Conservation (phyloP, 192 early-diverging fungal genomes). For the Oehlia diaphana region DNA sequence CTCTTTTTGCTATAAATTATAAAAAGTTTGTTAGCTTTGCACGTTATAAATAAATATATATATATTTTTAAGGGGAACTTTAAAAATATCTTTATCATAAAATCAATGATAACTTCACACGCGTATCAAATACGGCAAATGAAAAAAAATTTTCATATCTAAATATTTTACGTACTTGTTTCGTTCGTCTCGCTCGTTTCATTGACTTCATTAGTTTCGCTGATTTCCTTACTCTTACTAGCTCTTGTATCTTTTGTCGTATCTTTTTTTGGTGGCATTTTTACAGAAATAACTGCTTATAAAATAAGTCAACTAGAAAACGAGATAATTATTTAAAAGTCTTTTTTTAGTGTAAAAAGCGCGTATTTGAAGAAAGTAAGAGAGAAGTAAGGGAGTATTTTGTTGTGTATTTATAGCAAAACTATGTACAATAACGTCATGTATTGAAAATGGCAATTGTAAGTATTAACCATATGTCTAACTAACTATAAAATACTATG, state of each 20-base stretch:
- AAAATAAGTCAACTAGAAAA: background rate
- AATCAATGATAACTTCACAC: no score
- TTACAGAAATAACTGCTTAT: background rate
- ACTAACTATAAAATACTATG: no score
- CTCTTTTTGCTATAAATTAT: conserved; percentile 3
- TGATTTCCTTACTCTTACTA: background rate
- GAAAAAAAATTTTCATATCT: background rate
- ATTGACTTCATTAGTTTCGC: no score
- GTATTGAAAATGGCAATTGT: no score
- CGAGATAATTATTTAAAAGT: no score
- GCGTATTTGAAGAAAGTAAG: background rate
- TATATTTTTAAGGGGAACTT: no score
- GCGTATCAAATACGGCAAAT: background rate
- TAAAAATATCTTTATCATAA: no score
- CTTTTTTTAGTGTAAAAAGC: background rate
- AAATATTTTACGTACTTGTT: background rate
- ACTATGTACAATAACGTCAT: no score
- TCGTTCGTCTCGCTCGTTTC: background rate
- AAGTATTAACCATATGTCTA: no score
- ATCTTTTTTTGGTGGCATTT: background rate
- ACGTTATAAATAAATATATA: no score
- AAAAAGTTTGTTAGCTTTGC: background rate
- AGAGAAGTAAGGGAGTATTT: background rate
- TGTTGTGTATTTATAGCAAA: background rate
- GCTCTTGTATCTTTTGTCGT: background rate